These are phyloP conservation scores for Phylloporus sp. DNA, from an alignment of 768 basidiomycete species.

Conservation along the genomic window DNA sequence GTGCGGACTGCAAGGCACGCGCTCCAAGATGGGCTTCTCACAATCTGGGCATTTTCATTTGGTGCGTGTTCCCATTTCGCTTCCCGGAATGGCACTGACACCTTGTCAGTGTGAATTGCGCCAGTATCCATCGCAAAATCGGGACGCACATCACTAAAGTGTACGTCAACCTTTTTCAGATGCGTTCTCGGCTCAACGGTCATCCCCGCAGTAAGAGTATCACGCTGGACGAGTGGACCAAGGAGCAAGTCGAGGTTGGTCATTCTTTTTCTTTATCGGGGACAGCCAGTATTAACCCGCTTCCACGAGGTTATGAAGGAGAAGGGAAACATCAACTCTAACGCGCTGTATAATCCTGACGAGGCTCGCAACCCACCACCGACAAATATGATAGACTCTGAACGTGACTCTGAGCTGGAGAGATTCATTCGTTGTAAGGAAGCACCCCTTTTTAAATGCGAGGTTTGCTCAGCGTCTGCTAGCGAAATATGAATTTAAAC, in stretches of 20 bases:
- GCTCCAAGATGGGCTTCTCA: conserved; percentile 87
- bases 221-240: conserved; percentile 82
- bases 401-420: conserved; percentile 87
- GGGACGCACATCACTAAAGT: conserved; percentile 94
- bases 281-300: conserved; percentile 11
- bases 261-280: conserved; percentile 8
- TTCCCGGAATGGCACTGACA: conserved; percentile 2
- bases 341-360: conserved; percentile 76
- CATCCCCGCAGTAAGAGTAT: conserved; percentile 68
- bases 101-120: conserved; percentile 67
- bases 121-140: conserved; percentile 89
- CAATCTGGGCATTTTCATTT: conserved; percentile 86
- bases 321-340: conserved; percentile 79
- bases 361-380: conserved; percentile 80
- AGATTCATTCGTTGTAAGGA: conserved; percentile 77
- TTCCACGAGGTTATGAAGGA: conserved; percentile 62
- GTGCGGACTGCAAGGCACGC: conserved; percentile 88
- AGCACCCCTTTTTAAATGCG: neutral
- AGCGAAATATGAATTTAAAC: conserved; percentile 80
- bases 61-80: conserved; percentile 42
- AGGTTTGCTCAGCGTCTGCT: neutral
- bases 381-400: conserved; percentile 67
- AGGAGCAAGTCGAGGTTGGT: conserved; percentile 81
- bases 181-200: conserved; percentile 2
- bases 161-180: conserved; percentile 44